Base-by-base conservation (phyloP, 805 yeast genomes). In the Starmerella bacillaris region DNA sequence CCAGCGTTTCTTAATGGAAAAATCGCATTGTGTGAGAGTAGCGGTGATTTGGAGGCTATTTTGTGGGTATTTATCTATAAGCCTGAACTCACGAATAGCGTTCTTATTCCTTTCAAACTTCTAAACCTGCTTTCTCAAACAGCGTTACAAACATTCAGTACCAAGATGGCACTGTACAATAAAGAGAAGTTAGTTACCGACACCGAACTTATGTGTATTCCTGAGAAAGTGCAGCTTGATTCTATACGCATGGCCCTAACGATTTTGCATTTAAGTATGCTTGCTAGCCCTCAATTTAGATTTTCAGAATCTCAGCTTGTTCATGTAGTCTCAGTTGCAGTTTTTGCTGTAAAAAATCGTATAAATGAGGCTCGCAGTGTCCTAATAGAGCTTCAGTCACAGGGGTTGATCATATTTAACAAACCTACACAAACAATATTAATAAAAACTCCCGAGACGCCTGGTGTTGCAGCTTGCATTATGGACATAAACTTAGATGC, bases 41-140 rank as follows among this genome's bases (percentile, higher is more conserved):
- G n/a, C n/a, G 14, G 14, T 8, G 31, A 34, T 14, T 12, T 34
- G 27, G 34, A 37, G 22, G 40, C 45, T 2, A 37, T 34, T 2
- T 19, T 39, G 29, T 41, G 45, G 45, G 37, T 41, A 11, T 41
- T 22, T 19, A 36, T 28, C 24, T 18, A 31, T 33, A 21, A 24
- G 8, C 16, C 17, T 3, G 17, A 11, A 4, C 28, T 34, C 4
- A 36, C 34, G 6, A 18, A 27, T 4, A 30, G 27, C 11, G 4
- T 34, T n/a, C 7, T 8, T n/a, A 18, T 37, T 4, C 43, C 45
- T 3, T 41, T 41, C 21, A 14, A 14, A 2, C 19, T 30, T 18
- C 18, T 36, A 9, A 9, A 7, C 2, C 17, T 4, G 11, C 16
- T 33, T 14, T 12, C 43, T 2, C 21, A 15, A 6, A 3, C 18